Evolutionary conservation across 345 rosid genomes (phyloP), one percentile per base, ranked within the genome.

Genomic region (Gossypium bickii): DNA sequence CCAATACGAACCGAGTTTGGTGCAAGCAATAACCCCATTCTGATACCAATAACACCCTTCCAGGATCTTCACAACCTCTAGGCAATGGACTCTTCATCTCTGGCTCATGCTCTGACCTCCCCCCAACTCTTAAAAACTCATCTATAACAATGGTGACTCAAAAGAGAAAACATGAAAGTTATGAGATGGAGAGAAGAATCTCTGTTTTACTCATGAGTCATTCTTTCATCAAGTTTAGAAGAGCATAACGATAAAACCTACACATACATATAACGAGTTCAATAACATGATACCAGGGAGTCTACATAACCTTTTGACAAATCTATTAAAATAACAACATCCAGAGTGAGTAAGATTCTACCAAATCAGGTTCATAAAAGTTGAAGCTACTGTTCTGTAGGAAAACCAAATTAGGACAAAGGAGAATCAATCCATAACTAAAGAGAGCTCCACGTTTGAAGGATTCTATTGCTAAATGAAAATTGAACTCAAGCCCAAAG

Each of bases 381-480:
- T 44, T 2, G 25, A 61, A 52, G 25, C 58, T 72, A 79, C 64
- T 62, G 73, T 76, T 76, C 81, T 52, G 18, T 16, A 55, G 64
- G 13, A 70, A 77, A 83, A 75, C 74, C 76, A 27, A 71, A 65
- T 73, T 48, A 7, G 44, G 48, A n/a, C 76, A 66, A 16, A 71
- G 58, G 71, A 8, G n/a, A 64, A 47, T 58, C 7, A n/a, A 60
- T 75, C 81, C 66, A 61, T 67, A 75, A 79, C 62, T 24, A 70
- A 20, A 24, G 51, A 57, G 55, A 51, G 86, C 75, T 70, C 79
- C 72, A 60, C 67, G 60, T 64, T 63, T 47, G 17, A 57, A 81
- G 57, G 73, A 72, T 66, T 76, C 82, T 77, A 77, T 51, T 43
- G 55, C 81, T 83, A 80, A 64, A 80, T 4, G 56, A 67, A 75